These are phyloP conservation scores for Phytophthora cryptogea DNA, from an alignment of 352 stramenopile genomes.

Conservation along the genomic window DNA sequence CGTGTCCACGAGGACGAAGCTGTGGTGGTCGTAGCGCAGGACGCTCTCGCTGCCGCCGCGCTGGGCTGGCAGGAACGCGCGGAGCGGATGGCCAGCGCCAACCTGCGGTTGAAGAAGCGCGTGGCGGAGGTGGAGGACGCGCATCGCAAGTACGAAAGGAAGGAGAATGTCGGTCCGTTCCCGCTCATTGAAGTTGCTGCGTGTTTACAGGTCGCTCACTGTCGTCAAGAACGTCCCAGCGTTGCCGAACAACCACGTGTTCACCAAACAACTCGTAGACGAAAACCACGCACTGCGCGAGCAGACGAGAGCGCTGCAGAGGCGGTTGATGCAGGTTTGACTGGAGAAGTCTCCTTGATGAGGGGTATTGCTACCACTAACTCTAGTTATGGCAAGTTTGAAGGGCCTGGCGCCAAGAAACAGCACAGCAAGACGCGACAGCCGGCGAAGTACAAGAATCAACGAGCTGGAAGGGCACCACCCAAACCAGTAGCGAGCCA, in stretches of 20 bases:
- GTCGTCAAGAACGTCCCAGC: slow-evolving; percentile 57
- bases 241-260: slow-evolving; percentile 68
- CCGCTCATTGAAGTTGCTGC: slow-evolving; percentile 6
- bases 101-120: slow-evolving; percentile 38
- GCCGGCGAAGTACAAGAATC: slow-evolving; percentile 4
- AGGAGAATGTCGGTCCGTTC: neutral
- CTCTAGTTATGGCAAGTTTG: slow-evolving; percentile 14
- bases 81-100: slow-evolving; percentile 37
- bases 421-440: neutral
- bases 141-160: slow-evolving; percentile 37
- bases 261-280: slow-evolving; percentile 66
- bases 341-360: neutral
- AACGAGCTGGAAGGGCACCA: neutral
- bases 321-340: slow-evolving; percentile 48
- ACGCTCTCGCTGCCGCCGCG: slow-evolving; percentile 33
- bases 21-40: slow-evolving; percentile 44
- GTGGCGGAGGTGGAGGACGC: slow-evolving; percentile 38
- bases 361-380: neutral
- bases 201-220: slow-evolving; percentile 38
- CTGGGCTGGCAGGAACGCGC: slow-evolving; percentile 52
- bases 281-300: slow-evolving; percentile 55
- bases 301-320: slow-evolving; percentile 41
- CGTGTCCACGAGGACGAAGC: slow-evolving; percentile 6
- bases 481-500: neutral
- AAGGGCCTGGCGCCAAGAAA: slow-evolving; percentile 17